phyloP scores from a whole-genome alignment of 257 asterid genomes.

The Solanum stenotomum region DNA sequence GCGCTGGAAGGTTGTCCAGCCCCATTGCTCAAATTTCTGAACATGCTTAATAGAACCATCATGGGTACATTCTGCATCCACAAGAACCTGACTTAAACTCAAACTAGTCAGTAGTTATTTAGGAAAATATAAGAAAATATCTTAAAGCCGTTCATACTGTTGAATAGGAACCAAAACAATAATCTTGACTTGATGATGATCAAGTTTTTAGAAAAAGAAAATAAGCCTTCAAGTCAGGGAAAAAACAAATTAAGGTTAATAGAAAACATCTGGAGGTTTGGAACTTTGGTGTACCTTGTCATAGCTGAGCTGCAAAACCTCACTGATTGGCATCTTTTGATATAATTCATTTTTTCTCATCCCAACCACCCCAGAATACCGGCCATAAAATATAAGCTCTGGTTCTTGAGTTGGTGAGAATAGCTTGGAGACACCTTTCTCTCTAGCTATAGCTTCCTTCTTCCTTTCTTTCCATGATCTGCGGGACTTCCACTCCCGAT shows the following conservation, averaged over 20 bases:
- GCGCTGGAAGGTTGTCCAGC: slow-evolving; percentile 86
- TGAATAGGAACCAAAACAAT: neutral
- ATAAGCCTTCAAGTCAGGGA: neutral
- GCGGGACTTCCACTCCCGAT: slow-evolving; percentile 65
- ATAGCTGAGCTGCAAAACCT: slow-evolving; percentile 53
- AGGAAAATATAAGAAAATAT: neutral
- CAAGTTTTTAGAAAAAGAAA: neutral
- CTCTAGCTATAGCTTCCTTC: slow-evolving; percentile 43
- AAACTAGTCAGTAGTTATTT: slow-evolving; percentile 11
- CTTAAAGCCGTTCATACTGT: neutral
- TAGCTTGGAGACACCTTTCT: slow-evolving; percentile 24
- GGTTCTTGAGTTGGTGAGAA: slow-evolving; percentile 49
- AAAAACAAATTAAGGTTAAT: neutral
- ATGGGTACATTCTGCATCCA: slow-evolving; percentile 98
- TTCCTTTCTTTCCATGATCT: slow-evolving; percentile 85
- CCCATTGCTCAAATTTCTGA: slow-evolving; percentile 95
- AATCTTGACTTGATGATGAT: neutral
- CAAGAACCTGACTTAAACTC: slow-evolving; percentile 60
- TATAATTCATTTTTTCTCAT: slow-evolving; percentile 40
- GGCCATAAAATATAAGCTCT: slow-evolving; percentile 75
- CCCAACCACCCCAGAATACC: slow-evolving; percentile 77
- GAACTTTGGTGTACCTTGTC: slow-evolving; percentile 46
- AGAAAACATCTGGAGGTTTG: neutral
- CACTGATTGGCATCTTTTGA: slow-evolving; percentile 18
- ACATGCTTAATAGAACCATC: slow-evolving; percentile 89